Conservation (phyloP, 108 stramenopile genomes). For the Conticribra weissflogii region DNA sequence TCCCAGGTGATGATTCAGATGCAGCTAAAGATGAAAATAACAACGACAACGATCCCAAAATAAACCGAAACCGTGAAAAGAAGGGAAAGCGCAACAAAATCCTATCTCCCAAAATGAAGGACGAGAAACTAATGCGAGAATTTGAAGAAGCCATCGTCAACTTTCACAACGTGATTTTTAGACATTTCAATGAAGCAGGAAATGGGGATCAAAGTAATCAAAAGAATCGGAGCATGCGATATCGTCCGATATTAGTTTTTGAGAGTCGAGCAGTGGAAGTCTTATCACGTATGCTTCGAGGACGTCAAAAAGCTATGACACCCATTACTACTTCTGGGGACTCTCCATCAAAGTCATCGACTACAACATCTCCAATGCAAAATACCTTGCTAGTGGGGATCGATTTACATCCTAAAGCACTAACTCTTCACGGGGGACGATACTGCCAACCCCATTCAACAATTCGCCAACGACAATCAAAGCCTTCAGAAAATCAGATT, state of each 20-base stretch:
- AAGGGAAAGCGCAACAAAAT: neutral
- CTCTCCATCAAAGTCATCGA: neutral
- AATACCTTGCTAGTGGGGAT: constrained; percentile 23
- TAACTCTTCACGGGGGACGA: constrained; percentile 34
- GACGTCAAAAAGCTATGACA: neutral
- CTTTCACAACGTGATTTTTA: constrained; percentile 28
- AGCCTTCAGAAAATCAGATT: neutral
- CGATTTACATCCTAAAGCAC: constrained; percentile 45
- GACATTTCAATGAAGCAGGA: no score
- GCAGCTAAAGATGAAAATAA: neutral
- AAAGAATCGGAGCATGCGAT: neutral
- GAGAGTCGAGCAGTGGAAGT: constrained; percentile 21
- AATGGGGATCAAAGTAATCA: neutral
- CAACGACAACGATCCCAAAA: neutral
- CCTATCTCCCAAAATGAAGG: neutral
- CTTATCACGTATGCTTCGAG: constrained; percentile 5
- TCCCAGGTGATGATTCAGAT: constrained; percentile 11
- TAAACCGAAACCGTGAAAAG: neutral
- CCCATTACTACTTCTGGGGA: no score
- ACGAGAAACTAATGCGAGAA: constrained; percentile 3
- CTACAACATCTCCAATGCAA: neutral
- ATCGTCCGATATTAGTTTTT: constrained; percentile 28
- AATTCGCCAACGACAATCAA: neutral
- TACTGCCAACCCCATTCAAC: neutral
- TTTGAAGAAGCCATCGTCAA: constrained; percentile 41